phyloP scores from a whole-genome alignment of 257 asterid species.

The Solanum piurae region DNA sequence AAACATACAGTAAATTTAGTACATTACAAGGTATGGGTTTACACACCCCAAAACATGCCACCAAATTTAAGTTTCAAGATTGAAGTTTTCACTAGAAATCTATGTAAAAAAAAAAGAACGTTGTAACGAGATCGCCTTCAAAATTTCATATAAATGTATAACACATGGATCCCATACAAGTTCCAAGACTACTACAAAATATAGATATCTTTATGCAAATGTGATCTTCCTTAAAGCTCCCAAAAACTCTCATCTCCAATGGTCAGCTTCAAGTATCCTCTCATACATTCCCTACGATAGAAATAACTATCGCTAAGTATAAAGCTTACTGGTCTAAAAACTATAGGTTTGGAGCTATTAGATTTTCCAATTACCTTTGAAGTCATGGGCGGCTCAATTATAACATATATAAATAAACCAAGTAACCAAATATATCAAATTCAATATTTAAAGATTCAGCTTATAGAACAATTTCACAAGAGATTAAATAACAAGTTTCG shows the following conservation, averaged over 20 bases:
- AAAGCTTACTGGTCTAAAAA: background rate
- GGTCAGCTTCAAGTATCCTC: background rate
- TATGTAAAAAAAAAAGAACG: no score
- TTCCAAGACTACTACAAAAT: background rate
- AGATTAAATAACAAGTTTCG: background rate
- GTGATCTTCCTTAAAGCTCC: background rate
- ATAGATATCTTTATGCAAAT: background rate
- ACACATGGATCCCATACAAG: background rate
- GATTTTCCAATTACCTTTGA: no score
- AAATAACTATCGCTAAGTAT: background rate
- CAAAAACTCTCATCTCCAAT: background rate
- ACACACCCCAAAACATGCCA: background rate
- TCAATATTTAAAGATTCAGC: background rate
- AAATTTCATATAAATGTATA: background rate
- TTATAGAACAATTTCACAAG: background rate
- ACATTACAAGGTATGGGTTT: background rate
- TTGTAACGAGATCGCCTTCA: background rate
- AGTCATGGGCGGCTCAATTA: background rate
- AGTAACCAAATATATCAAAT: background rate
- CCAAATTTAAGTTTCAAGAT: background rate
- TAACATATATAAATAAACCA: background rate
- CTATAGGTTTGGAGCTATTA: background rate
- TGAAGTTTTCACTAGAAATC: background rate
- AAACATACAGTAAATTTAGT: background rate
- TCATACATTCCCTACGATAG: background rate